These are phyloP conservation scores for Noccaea caerulescens DNA, from an alignment of 345 rosid genomes.

Conservation along the genomic window DNA sequence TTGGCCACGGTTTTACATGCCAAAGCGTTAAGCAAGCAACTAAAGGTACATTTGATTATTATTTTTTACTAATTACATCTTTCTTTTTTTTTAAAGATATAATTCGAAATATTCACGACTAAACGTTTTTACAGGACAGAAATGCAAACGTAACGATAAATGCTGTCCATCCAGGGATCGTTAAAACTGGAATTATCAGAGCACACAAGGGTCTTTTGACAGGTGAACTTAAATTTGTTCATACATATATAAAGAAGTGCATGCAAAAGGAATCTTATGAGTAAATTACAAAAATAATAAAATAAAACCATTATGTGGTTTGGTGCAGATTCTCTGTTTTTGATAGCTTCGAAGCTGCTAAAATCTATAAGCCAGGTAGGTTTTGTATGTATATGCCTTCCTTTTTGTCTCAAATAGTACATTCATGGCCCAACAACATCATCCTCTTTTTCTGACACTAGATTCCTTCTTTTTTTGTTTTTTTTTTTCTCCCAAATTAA, in stretches of 20 bases:
- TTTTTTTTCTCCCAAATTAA: neutral
- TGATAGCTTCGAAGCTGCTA: slow-evolving; percentile 86
- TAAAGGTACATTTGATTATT: slow-evolving; percentile 55
- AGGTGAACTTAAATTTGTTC: slow-evolving; percentile 46
- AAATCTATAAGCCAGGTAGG: slow-evolving; percentile 78
- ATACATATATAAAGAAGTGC: neutral
- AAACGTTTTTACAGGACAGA: slow-evolving; percentile 57
- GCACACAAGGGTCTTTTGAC: slow-evolving; percentile 83
- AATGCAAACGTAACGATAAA: slow-evolving; percentile 82
- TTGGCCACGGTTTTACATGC: slow-evolving; percentile 82
- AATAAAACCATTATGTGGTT: slow-evolving; percentile 19
- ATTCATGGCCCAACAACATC: neutral
- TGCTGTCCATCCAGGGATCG: slow-evolving; percentile 93
- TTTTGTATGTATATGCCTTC: slow-evolving; percentile 3
- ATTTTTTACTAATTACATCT: neutral
- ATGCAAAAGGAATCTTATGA: slow-evolving; percentile 16
- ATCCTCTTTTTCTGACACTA: slow-evolving; percentile 18
- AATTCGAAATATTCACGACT: neutral
- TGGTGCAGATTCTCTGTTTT: slow-evolving; percentile 85
- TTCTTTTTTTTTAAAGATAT: neutral
- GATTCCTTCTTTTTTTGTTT: neutral
- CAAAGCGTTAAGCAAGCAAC: slow-evolving; percentile 72
- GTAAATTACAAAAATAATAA: neutral
- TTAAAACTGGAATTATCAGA: slow-evolving; percentile 90
- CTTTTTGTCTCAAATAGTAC: slow-evolving; percentile 24